A percentile compares a stretch with the other conserved stretches of the same genome.
These are phyloP conservation scores for Talaromyces sp. DNA, from an alignment of 2,329 filamentous ascomycete species.

Conservation along the genomic window DNA sequence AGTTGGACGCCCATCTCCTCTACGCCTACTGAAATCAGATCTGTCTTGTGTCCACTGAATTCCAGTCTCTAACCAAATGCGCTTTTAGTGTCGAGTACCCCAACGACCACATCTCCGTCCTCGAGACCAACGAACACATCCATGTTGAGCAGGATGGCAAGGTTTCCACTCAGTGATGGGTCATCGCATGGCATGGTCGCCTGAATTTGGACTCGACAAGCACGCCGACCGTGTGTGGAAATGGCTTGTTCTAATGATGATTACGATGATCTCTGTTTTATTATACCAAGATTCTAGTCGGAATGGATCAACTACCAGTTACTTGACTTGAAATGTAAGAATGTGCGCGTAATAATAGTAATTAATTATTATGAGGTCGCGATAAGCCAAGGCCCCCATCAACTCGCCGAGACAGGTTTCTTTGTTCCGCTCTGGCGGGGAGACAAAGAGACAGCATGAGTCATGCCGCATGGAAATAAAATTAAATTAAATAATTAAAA, in stretches of 20 bases:
- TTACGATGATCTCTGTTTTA: constrained; percentile 9
- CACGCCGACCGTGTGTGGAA: neutral
- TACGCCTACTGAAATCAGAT: no score
- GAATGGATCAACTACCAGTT: neutral
- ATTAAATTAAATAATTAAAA: neutral
- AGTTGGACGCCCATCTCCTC: constrained; percentile 31
- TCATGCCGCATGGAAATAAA: neutral
- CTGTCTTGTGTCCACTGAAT: no score
- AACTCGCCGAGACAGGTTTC: neutral
- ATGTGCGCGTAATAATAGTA: constrained; percentile 2
- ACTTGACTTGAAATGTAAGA: neutral
- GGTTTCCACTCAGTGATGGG: constrained; percentile 38
- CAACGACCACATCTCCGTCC: constrained; percentile 59
- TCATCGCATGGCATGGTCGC: neutral
- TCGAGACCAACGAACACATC: constrained; percentile 67
- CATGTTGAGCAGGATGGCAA: constrained; percentile 72
- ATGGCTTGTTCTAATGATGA: constrained; percentile 1
- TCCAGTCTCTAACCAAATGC: neutral
- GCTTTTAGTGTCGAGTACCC: constrained; percentile 61
- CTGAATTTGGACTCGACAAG: neutral
- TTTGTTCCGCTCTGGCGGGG: neutral
- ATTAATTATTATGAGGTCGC: no score
- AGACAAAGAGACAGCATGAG: neutral
- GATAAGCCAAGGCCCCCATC: no score
- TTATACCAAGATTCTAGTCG: constrained; percentile 7